Percentiles rank a stretch among this genome's conserved stretches.
Evolutionary conservation across 257 asterid genomes (phyloP).

Genomic region (Ligustrum vulgare): DNA sequence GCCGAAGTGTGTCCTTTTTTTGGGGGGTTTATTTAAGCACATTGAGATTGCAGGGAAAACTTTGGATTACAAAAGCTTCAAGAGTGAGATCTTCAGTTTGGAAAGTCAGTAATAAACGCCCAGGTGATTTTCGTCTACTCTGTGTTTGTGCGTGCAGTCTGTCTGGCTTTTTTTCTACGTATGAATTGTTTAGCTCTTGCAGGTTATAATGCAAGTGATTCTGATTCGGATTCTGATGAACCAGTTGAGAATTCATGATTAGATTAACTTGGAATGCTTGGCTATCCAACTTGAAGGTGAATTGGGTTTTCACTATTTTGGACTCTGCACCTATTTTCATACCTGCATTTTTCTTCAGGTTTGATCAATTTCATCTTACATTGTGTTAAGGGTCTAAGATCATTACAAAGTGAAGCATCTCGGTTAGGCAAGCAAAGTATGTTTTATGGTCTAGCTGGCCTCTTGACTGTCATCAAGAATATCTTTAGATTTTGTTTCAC

Average conservation of each 20-base stretch:
- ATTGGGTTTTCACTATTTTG: background rate
- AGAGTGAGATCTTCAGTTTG: slow-evolving; percentile 64
- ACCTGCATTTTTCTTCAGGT: background rate
- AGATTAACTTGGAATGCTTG: background rate
- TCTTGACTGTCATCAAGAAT: background rate
- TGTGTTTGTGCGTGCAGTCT: background rate
- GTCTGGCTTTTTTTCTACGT: background rate
- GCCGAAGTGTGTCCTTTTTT: background rate
- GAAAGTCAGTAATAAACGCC: slow-evolving; percentile 76
- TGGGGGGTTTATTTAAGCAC: slow-evolving; percentile 15
- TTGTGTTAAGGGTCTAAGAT: background rate
- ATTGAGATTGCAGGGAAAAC: slow-evolving; percentile 44
- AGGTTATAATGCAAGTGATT: slow-evolving; percentile 85
- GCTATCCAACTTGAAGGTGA: slow-evolving; percentile 1
- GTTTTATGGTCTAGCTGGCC: background rate
- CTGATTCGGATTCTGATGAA: slow-evolving; percentile 49
- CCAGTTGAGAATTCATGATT: background rate
- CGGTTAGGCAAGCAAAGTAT: background rate
- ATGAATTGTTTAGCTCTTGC: background rate
- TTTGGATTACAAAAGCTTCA: slow-evolving; percentile 71
- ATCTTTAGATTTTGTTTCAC: too few relatives aligned
- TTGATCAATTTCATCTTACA: background rate
- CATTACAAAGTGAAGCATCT: background rate
- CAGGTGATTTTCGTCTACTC: slow-evolving; percentile 43
- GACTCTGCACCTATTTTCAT: background rate